Conservation (phyloP, 2,329 filamentous ascomycete species). For the Grosmannia clavigera region DNA sequence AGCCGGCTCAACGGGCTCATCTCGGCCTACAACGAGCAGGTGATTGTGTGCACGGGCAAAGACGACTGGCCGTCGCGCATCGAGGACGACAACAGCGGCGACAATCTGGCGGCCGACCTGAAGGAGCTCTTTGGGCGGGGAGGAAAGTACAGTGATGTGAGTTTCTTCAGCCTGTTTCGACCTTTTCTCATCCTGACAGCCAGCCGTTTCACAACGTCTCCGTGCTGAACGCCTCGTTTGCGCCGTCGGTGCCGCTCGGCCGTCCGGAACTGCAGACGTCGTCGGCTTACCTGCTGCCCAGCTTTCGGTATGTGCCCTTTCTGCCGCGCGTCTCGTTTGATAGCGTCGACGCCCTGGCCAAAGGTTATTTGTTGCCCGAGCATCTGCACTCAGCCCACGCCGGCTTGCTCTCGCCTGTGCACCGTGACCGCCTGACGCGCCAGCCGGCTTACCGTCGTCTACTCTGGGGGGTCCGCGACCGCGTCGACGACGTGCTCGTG, state of each 20-base stretch:
- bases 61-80: conserved; percentile 74
- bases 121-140: conserved; percentile 57
- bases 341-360: conserved; percentile 43
- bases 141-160: conserved; percentile 54
- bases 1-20: conserved; percentile 65
- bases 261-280: conserved; percentile 36
- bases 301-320: conserved; percentile 67
- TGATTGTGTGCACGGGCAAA: conserved; percentile 71
- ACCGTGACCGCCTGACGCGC: conserved; percentile 37
- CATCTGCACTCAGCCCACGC: conserved; percentile 51
- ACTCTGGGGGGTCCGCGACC: conserved; percentile 44
- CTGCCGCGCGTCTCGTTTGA: conserved; percentile 51
- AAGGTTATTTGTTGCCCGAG: conserved; percentile 53
- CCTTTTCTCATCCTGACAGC: conserved; percentile 13
- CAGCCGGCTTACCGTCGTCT: conserved; percentile 39
- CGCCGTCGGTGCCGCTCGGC: conserved; percentile 37
- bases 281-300: conserved; percentile 68
- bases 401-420: conserved; percentile 38
- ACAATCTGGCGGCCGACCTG: conserved; percentile 58
- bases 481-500: conserved; percentile 55
- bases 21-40: conserved; percentile 65
- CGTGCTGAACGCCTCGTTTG: conserved; percentile 64
- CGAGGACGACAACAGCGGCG: conserved; percentile 61
- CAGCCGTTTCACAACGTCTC: conserved; percentile 78
- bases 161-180: conserved; percentile 15